These are phyloP conservation scores for Cicer arietinum DNA, from an alignment of 306 rosid species.

Conservation along the genomic window DNA sequence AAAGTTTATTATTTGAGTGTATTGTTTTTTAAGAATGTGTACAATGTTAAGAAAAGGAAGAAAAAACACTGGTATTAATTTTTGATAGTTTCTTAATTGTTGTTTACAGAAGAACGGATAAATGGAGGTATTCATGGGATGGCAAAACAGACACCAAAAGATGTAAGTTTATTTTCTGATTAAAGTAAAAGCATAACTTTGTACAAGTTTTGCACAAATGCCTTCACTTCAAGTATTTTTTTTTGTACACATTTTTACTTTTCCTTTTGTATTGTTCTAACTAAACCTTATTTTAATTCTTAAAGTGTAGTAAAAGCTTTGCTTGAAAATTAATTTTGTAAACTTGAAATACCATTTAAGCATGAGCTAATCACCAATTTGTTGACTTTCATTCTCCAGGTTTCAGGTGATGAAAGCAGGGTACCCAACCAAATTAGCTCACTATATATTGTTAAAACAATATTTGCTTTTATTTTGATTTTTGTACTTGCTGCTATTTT, in stretches of 20 bases:
- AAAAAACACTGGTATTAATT: not conserved
- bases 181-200: not conserved
- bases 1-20: too few species aligned
- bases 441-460: slow-evolving; percentile 59
- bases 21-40: too few species aligned
- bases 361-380: slow-evolving; percentile 23
- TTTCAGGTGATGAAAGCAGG: slow-evolving; percentile 39
- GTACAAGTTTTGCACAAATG: not conserved
- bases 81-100: not conserved
- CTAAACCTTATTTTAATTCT: not conserved
- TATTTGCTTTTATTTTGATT: slow-evolving; percentile 62
- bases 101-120: slow-evolving; percentile 40
- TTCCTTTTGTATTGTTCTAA: not conserved
- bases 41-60: too few species aligned
- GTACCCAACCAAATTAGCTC: slow-evolving; percentile 50
- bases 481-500: slow-evolving; percentile 70
- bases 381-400: slow-evolving; percentile 50
- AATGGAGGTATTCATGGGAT: slow-evolving; percentile 18
- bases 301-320: not conserved
- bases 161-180: slow-evolving; percentile 34
- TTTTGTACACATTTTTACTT: not conserved
- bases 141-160: slow-evolving; percentile 37
- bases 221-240: not conserved
- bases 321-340: not conserved
- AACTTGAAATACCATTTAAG: slow-evolving; percentile 9